A percentile compares a stretch with the other conserved stretches of the same genome.
phyloP scores from a whole-genome alignment of 2,329 filamentous ascomycete genomes.

The Dactylonectria estremocensis region DNA sequence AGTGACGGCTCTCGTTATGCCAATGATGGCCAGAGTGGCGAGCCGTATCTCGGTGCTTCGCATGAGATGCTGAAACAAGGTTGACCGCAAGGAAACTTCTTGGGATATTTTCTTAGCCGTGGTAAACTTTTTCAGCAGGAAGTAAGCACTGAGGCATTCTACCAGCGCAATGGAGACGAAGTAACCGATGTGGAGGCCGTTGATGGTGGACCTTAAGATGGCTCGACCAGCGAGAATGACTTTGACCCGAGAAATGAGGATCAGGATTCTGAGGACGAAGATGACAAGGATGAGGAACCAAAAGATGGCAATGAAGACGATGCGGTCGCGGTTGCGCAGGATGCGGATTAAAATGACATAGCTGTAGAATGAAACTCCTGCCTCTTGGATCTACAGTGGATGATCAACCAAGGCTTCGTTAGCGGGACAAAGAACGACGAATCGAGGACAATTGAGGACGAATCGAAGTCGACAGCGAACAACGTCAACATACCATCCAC shows the following conservation, averaged over 20 bases:
- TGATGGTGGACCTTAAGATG: conserved; percentile 49
- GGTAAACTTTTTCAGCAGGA: conserved; percentile 56
- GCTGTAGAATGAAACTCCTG: conserved; percentile 61
- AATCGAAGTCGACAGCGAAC: not conserved
- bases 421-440: not conserved
- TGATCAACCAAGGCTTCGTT: not conserved
- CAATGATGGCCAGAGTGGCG: conserved; percentile 55
- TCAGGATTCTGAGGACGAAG: conserved; percentile 61
- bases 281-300: conserved; percentile 71
- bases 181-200: conserved; percentile 58
- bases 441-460: too few relatives aligned
- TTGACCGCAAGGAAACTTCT: conserved; percentile 48
- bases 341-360: conserved; percentile 67
- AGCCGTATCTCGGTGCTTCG: conserved; percentile 57
- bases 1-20: conserved; percentile 57
- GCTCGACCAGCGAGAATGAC: conserved; percentile 47
- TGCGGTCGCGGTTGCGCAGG: conserved; percentile 58
- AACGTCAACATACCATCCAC: conserved; percentile 54
- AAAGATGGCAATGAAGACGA: conserved; percentile 66
- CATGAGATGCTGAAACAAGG: conserved; percentile 57
- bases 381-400: conserved; percentile 57
- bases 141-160: conserved; percentile 57
- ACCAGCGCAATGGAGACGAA: conserved; percentile 58
- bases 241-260: conserved; percentile 51
- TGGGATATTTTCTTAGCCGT: conserved; percentile 46